Percentiles rank a stretch among this genome's conserved stretches.
These are phyloP conservation scores for Monascus ruber DNA, from an alignment of 2,329 filamentous ascomycete species.

Conservation along the genomic window DNA sequence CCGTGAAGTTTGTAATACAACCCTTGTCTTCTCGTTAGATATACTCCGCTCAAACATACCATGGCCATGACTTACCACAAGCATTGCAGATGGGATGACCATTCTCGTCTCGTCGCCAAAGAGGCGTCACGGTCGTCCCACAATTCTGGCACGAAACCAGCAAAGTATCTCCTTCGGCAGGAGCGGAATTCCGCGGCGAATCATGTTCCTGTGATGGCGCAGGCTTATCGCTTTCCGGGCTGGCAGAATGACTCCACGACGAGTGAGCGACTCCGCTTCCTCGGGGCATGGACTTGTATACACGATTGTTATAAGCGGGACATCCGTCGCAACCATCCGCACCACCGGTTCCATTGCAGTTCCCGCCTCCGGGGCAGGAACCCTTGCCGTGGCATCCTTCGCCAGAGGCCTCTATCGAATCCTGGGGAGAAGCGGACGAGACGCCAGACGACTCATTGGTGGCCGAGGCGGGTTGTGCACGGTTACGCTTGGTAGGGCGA, in stretches of 20 bases:
- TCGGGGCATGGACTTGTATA: slow-evolving; percentile 67
- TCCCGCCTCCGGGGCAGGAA: slow-evolving; percentile 90
- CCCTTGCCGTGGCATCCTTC: slow-evolving; percentile 43
- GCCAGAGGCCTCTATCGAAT: slow-evolving; percentile 19
- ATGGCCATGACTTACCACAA: slow-evolving; percentile 57
- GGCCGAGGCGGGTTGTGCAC: slow-evolving; percentile 37
- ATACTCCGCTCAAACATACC: neutral
- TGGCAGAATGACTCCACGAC: slow-evolving; percentile 20
- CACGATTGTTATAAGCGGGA: slow-evolving; percentile 92
- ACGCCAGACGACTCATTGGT: slow-evolving; percentile 16
- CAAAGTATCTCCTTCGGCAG: slow-evolving; percentile 32
- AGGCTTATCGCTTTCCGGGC: slow-evolving; percentile 13
- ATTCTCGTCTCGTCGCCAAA: slow-evolving; percentile 88
- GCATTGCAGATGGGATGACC: slow-evolving; percentile 98
- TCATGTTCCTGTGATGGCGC: slow-evolving; percentile 14
- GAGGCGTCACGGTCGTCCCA: slow-evolving; percentile 85
- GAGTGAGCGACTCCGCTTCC: slow-evolving; percentile 20
- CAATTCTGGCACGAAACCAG: slow-evolving; percentile 96
- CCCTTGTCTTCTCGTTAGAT: slow-evolving; percentile 42
- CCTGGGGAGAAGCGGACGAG: slow-evolving; percentile 12
- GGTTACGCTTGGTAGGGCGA: slow-evolving; percentile 81
- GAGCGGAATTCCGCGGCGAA: slow-evolving; percentile 9
- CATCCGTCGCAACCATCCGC: slow-evolving; percentile 92
- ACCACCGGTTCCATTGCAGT: slow-evolving; percentile 91
- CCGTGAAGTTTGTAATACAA: slow-evolving; percentile 95